Percentiles rank a stretch among this genome's conserved stretches.
phyloP scores from a whole-genome alignment of 192 early-diverging fungal genomes.

The Rhizophlyctis rosea region DNA sequence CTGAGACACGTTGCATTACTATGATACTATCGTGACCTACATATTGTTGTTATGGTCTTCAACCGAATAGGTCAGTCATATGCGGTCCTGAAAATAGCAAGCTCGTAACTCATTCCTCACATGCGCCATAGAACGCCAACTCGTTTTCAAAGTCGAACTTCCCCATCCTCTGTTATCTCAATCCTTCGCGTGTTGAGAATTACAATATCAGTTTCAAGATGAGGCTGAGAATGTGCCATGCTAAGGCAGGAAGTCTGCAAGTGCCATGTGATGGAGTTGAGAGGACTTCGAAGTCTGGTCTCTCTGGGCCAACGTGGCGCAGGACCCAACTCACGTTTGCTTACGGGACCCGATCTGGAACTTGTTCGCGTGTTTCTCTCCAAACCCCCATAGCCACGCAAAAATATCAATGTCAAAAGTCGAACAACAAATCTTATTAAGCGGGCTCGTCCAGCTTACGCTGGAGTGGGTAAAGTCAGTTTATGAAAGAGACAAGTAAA shows the following conservation, averaged over 20 bases:
- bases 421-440: too few relatives aligned
- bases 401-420: too few relatives aligned
- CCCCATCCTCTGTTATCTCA: slow-evolving; percentile 21
- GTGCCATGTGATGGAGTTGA: background rate
- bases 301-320: too few relatives aligned
- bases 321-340: too few relatives aligned
- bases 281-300: too few relatives aligned
- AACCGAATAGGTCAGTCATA: background rate
- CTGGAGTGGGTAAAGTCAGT: too few relatives aligned
- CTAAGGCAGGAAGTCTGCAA: background rate
- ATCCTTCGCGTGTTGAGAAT: too few relatives aligned
- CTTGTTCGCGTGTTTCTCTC: too few relatives aligned
- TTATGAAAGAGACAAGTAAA: too few relatives aligned
- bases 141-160: slow-evolving; percentile 79
- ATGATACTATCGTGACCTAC: slow-evolving; percentile 13
- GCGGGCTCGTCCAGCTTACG: too few relatives aligned
- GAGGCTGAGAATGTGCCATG: background rate
- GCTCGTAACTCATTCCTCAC: background rate
- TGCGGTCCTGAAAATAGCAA: background rate
- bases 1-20: background rate
- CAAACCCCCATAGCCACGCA: too few relatives aligned
- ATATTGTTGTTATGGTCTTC: slow-evolving; percentile 63
- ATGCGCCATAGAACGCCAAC: slow-evolving; percentile 75
- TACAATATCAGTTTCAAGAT: background rate
- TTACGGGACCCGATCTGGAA: too few relatives aligned